These are phyloP conservation scores for Tetraselmis chui DNA, from an alignment of 139 green algal genomes.

Conservation along the genomic window DNA sequence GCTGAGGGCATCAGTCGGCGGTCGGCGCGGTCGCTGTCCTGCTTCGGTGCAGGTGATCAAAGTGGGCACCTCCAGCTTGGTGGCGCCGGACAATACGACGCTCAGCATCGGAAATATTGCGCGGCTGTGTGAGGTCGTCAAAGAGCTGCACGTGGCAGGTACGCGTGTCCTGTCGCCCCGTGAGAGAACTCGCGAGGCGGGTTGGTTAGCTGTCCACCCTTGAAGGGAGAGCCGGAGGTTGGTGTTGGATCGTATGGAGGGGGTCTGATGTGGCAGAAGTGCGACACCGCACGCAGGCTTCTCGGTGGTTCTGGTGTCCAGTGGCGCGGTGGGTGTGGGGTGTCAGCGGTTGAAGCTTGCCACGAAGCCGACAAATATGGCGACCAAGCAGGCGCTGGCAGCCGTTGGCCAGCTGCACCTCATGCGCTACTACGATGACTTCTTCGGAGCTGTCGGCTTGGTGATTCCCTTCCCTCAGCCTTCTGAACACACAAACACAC, in stretches of 20 bases:
- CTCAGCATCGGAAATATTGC: conserved; percentile 71
- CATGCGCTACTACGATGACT: conserved; percentile 91
- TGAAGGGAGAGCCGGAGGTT: conserved; percentile 2
- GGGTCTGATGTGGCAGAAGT: conserved; percentile 17
- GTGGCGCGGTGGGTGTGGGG: conserved; percentile 82
- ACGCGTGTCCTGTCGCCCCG: too few species aligned
- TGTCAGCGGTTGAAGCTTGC: conserved; percentile 68
- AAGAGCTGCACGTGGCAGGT: conserved; percentile 16
- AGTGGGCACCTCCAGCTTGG: conserved; percentile 76
- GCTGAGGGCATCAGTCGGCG: too few species aligned
- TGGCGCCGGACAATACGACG: conserved; percentile 56
- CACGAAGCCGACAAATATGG: conserved; percentile 47
- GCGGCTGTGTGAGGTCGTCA: conserved; percentile 61
- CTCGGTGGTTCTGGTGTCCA: conserved; percentile 80
- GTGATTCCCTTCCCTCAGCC: too few species aligned
- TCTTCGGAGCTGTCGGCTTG: conserved; percentile 72
- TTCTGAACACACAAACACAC: too few species aligned
- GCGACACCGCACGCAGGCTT: conserved; percentile 43
- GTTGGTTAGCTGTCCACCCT: background rate
- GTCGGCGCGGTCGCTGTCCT: too few species aligned
- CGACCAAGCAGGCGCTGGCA: conserved; percentile 79
- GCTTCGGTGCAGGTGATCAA: conserved; percentile 88
- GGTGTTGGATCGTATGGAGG: conserved; percentile 6
- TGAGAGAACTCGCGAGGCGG: too few species aligned
- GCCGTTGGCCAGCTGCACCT: conserved; percentile 82